A percentile compares a stretch with the other conserved stretches of the same genome.
phyloP scores from a whole-genome alignment of 2,329 filamentous ascomycete genomes.

The Calonectria pseudoreteaudii region DNA sequence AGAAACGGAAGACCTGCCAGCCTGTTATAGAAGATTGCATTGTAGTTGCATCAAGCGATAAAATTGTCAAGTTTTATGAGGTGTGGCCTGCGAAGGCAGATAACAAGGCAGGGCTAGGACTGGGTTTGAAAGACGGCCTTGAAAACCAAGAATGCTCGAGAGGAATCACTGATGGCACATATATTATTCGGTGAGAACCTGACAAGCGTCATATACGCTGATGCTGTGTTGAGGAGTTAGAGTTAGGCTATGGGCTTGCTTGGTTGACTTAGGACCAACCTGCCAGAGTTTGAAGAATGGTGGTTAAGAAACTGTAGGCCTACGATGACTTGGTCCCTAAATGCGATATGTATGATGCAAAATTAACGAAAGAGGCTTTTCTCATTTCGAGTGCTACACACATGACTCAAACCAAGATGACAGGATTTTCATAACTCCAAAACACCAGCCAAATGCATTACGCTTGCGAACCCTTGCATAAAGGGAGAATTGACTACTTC shows the following conservation, averaged over 20 bases:
- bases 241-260: not conserved
- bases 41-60: constrained; percentile 91
- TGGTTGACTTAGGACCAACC: not conserved
- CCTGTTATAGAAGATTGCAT: constrained; percentile 69
- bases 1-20: constrained; percentile 37
- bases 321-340: not conserved
- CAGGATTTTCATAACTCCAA: constrained; percentile 21
- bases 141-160: constrained; percentile 86
- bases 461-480: constrained; percentile 29
- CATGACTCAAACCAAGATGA: not conserved
- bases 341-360: constrained; percentile 13
- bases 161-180: constrained; percentile 80
- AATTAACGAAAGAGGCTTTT: not conserved
- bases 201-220: not conserved
- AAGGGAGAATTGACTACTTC: constrained; percentile 64
- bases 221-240: not conserved
- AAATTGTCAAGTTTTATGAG: constrained; percentile 95
- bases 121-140: constrained; percentile 81
- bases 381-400: not conserved
- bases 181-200: constrained; percentile 72
- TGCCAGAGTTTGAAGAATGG: not conserved
- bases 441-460: constrained; percentile 38
- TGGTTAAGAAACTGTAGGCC: not conserved
- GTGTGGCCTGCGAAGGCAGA: constrained; percentile 81
- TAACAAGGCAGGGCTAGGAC: constrained; percentile 61